Evolutionary conservation across 768 basidiomycete species (phyloP).

Genomic region (Trametes gibbosa): DNA sequence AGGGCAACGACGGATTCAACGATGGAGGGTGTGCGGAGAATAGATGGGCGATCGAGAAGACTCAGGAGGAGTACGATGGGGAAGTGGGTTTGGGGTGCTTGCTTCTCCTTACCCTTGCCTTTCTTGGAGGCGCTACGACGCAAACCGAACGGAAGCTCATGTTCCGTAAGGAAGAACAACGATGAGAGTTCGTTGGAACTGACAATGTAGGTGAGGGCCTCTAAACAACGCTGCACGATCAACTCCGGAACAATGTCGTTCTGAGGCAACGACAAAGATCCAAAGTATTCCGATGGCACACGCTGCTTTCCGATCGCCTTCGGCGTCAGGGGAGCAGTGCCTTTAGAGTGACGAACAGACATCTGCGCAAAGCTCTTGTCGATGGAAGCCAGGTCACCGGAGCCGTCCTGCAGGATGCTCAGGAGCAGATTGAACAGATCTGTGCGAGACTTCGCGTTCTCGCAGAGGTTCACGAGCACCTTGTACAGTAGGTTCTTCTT

Average conservation of each 20-base stretch:
- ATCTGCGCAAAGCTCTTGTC: slow-evolving; percentile 94
- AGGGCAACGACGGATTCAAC: slow-evolving; percentile 91
- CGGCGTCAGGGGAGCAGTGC: slow-evolving; percentile 37
- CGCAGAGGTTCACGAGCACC: slow-evolving; percentile 92
- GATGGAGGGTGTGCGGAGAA: slow-evolving; percentile 85
- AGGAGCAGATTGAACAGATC: slow-evolving; percentile 94
- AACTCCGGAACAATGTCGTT: slow-evolving; percentile 88
- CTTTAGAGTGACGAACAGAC: slow-evolving; percentile 67
- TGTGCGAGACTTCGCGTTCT: slow-evolving; percentile 86
- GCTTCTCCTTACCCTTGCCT: slow-evolving; percentile 95
- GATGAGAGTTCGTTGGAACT: slow-evolving; percentile 80
- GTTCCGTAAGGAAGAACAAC: slow-evolving; percentile 93
- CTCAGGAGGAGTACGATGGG: slow-evolving; percentile 88
- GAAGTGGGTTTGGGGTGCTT: slow-evolving; percentile 75
- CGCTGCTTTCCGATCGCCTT: slow-evolving; percentile 70
- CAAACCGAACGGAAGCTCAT: slow-evolving; percentile 82
- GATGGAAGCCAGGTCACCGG: slow-evolving; percentile 86
- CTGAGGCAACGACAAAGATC: slow-evolving; percentile 50
- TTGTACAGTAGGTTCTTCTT: slow-evolving; percentile 84
- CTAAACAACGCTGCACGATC: slow-evolving; percentile 91
- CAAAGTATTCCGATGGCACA: slow-evolving; percentile 49
- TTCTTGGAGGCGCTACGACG: slow-evolving; percentile 71
- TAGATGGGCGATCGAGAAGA: slow-evolving; percentile 80
- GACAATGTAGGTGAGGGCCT: slow-evolving; percentile 87
- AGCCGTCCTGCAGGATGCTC: slow-evolving; percentile 92